Evolutionary conservation across 306 rosid genomes (phyloP).

Genomic region (Gastrolobium bilobum): DNA sequence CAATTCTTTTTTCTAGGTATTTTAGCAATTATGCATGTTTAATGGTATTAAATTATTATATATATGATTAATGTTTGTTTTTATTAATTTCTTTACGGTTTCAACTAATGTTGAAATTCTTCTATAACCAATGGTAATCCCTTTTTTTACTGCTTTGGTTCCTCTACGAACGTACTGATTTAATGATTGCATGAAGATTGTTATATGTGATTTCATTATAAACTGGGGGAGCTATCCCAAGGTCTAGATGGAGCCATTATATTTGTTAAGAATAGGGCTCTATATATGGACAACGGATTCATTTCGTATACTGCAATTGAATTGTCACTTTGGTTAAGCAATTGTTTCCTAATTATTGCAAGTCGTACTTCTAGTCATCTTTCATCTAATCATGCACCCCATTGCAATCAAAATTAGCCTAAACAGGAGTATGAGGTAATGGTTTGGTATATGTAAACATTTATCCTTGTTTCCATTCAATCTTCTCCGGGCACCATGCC

Average conservation of each 20-base stretch:
- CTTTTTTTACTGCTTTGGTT: slow-evolving; percentile 4
- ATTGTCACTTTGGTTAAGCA: background rate
- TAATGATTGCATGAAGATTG: background rate
- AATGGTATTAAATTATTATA: background rate
- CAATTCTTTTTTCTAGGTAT: background rate
- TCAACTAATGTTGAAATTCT: too few species aligned
- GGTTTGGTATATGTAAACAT: background rate
- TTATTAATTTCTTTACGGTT: background rate
- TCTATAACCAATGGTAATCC: background rate
- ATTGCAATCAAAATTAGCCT: background rate
- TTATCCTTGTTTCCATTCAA: background rate
- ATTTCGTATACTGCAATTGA: background rate
- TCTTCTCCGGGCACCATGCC: too few species aligned
- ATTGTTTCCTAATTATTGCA: slow-evolving; percentile 2
- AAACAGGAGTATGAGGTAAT: background rate
- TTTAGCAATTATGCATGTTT: background rate
- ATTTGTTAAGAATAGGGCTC: background rate
- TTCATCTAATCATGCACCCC: background rate
- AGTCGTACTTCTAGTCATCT: background rate
- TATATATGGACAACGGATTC: background rate
- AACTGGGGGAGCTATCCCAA: too few species aligned
- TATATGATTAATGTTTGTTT: background rate
- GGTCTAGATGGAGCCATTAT: too few species aligned
- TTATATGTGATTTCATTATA: background rate
- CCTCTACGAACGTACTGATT: slow-evolving; percentile 8